phyloP scores from a whole-genome alignment of 768 basidiomycete species.

The Leccinellum albellum region DNA sequence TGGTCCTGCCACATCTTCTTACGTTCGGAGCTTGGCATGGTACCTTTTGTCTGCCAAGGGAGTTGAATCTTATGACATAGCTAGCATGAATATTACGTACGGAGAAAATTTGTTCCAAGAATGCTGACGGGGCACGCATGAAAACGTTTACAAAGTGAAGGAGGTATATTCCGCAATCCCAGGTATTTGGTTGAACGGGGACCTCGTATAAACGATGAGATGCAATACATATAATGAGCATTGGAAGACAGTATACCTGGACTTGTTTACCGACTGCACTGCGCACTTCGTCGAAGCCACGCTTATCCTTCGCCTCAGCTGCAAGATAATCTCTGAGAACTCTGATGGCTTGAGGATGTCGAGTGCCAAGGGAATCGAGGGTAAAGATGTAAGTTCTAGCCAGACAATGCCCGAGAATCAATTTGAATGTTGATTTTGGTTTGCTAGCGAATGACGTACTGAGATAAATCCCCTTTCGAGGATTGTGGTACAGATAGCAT shows the following conservation, averaged over 20 bases:
- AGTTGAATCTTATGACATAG: not conserved
- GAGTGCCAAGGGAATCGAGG: constrained; percentile 80
- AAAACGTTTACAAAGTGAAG: constrained; percentile 83
- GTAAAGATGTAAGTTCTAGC: constrained; percentile 77
- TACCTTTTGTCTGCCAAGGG: constrained; percentile 29
- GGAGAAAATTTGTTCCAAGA: constrained; percentile 46
- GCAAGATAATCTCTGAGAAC: constrained; percentile 64
- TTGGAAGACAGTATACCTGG: constrained; percentile 37
- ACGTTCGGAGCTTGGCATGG: constrained; percentile 36
- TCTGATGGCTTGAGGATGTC: constrained; percentile 63
- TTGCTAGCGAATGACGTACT: constrained; percentile 14
- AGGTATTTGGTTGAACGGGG: constrained; percentile 83
- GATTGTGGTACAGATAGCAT: constrained; percentile 26
- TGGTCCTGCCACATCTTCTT: constrained; percentile 51
- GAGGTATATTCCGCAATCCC: constrained; percentile 91
- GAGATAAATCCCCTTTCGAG: constrained; percentile 12
- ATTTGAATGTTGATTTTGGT: not conserved
- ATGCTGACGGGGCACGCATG: constrained; percentile 55
- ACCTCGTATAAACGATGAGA: constrained; percentile 47
- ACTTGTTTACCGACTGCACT: constrained; percentile 46
- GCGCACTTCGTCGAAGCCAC: constrained; percentile 36
- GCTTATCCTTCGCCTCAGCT: constrained; percentile 77
- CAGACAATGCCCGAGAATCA: not conserved
- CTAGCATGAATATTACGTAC: constrained; percentile 7
- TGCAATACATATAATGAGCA: not conserved